Evolutionary conservation across 345 rosid genomes (phyloP).

Genomic region (Linum lewisii): DNA sequence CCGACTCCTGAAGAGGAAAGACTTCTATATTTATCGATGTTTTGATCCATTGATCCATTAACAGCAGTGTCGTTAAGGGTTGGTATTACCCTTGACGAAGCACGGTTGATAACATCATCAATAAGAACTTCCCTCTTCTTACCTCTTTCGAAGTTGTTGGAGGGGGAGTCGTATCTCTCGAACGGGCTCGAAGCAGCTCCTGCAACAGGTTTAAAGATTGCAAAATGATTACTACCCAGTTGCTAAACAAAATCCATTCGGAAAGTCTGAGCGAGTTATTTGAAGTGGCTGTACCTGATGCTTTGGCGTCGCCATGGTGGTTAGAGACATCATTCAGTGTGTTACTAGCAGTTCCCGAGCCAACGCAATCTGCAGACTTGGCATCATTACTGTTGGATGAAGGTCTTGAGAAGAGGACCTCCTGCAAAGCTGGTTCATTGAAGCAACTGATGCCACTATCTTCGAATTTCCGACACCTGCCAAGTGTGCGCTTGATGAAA

Average conservation of each 20-base stretch:
- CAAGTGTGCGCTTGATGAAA: constrained; percentile 64
- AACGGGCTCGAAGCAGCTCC: constrained; percentile 62
- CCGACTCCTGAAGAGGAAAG: constrained; percentile 21
- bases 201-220: constrained; percentile 4
- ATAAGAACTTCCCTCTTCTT: constrained; percentile 53
- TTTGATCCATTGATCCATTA: constrained; percentile 38
- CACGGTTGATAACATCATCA: constrained; percentile 63
- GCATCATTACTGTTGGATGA: constrained; percentile 59
- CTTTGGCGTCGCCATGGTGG: constrained; percentile 66
- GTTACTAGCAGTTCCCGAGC: constrained; percentile 95
- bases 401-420: constrained; percentile 54
- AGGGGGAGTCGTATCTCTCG: constrained; percentile 23
- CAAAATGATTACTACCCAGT: not conserved
- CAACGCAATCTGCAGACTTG: constrained; percentile 77
- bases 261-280: too few species aligned
- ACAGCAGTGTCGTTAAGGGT: constrained; percentile 31
- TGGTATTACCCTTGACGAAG: too few species aligned
- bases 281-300: constrained; percentile 47
- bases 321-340: constrained; percentile 61
- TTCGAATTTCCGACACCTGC: constrained; percentile 65
- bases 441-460: constrained; percentile 76
- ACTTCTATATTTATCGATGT: constrained; percentile 26
- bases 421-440: constrained; percentile 59
- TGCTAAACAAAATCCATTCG: not conserved
- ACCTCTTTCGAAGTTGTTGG: constrained; percentile 26